These are phyloP conservation scores for Pholiota microspora DNA, from an alignment of 768 basidiomycete genomes.

Conservation along the genomic window DNA sequence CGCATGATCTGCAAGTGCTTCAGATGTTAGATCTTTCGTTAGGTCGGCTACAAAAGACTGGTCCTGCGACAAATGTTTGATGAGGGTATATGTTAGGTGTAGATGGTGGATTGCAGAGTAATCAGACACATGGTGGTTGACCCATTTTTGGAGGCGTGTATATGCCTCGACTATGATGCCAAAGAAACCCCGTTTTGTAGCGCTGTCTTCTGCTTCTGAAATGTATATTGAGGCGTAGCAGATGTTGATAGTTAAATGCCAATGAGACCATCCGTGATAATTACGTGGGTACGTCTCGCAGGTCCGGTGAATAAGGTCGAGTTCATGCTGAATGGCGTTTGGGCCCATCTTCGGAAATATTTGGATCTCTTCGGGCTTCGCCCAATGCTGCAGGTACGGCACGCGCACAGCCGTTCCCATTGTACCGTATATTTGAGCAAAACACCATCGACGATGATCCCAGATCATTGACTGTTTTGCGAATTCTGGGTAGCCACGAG, in stretches of 20 bases:
- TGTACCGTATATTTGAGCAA: slow-evolving; percentile 31
- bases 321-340: slow-evolving; percentile 41
- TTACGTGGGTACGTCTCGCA: slow-evolving; percentile 69
- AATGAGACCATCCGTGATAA: slow-evolving; percentile 73
- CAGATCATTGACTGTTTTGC: slow-evolving; percentile 69
- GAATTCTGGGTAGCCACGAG: slow-evolving; percentile 51
- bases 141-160: slow-evolving; percentile 42
- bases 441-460: slow-evolving; percentile 70
- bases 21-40: slow-evolving; percentile 9
- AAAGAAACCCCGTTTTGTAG: slow-evolving; percentile 21
- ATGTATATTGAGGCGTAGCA: slow-evolving; percentile 21
- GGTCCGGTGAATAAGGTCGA: slow-evolving; percentile 43
- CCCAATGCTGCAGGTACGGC: slow-evolving; percentile 18
- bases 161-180: slow-evolving; percentile 39
- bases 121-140: slow-evolving; percentile 65
- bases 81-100: slow-evolving; percentile 33
- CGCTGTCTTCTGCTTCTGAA: slow-evolving; percentile 18
- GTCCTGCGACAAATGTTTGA: slow-evolving; percentile 18
- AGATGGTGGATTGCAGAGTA: slow-evolving; percentile 62
- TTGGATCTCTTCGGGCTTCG: slow-evolving; percentile 22
- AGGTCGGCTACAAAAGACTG: slow-evolving; percentile 1
- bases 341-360: slow-evolving; percentile 34
- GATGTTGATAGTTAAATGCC: slow-evolving; percentile 45
- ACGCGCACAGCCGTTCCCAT: slow-evolving; percentile 3
- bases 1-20: slow-evolving; percentile 38